Conservation (phyloP, 345 rosid genomes). For the Hibiscus syriacus region DNA sequence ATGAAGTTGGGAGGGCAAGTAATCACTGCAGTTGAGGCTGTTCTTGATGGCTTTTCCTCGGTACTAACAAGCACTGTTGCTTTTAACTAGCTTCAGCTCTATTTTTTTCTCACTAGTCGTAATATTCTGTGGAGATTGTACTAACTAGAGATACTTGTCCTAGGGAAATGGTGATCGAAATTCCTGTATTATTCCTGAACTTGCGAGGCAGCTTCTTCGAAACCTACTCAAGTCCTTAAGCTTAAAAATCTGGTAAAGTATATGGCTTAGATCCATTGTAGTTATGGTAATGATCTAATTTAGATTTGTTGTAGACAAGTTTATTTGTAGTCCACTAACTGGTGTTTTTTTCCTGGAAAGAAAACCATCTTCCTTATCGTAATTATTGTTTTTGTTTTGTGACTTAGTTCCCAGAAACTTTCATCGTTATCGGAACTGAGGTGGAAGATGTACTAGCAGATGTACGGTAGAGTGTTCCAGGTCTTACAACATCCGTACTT, state of each 20-base stretch:
- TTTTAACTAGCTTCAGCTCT: conserved; percentile 2
- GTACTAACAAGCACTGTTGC: conserved; percentile 31
- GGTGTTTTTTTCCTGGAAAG: not conserved
- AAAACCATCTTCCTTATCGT: not conserved
- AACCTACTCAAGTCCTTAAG: conserved; percentile 65
- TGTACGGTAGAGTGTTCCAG: conserved; percentile 81
- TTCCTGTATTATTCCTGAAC: conserved; percentile 56
- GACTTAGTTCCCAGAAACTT: conserved; percentile 52
- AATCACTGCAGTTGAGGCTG: conserved; percentile 66
- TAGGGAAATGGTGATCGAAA: conserved; percentile 48
- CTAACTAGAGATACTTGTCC: conserved; percentile 21
- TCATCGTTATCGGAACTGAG: conserved; percentile 48
- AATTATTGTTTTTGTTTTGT: conserved; percentile 8
- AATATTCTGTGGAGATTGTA: not conserved
- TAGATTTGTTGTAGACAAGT: not conserved
- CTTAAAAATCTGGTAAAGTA: conserved; percentile 67
- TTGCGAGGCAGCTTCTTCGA: conserved; percentile 75
- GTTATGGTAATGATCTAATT: not conserved
- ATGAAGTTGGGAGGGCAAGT: conserved; percentile 86
- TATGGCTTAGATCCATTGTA: not conserved
- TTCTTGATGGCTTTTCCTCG: conserved; percentile 31
- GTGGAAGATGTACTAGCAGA: conserved; percentile 77
- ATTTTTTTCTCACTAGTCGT: conserved; percentile 1
- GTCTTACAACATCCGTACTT: conserved; percentile 23
- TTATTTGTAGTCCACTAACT: not conserved